Base-by-base conservation (phyloP, 352 stramenopile species). In the Phytopythium helicoides region DNA sequence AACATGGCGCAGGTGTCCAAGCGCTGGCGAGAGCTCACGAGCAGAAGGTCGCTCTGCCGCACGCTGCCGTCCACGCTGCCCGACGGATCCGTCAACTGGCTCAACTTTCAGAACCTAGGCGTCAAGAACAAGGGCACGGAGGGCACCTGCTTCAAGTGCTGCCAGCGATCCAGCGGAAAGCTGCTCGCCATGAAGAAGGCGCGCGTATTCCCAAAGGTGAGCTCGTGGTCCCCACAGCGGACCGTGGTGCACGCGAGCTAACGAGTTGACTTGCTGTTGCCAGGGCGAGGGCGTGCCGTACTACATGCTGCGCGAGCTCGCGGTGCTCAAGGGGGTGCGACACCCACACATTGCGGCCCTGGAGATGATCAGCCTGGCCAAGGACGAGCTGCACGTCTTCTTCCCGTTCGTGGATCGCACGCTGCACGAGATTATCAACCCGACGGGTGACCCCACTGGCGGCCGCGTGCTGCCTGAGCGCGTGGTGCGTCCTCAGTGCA, bases 51-150 rank as follows among this genome's bases (percentile, higher is more conserved):
- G 15, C 68, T 94, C 21, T 94, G 85, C 49, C 76, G 79, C n/a
- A 65, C 71, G 1, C 64, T 94, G 14, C 60, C 74, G 2, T 87
- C 79, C 52, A 81, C 82, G 41, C 68, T 80, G 7, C 65, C 76
- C 0, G 85, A 92, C 52, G 86, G 86, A 12, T 83, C 73, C 0
- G 84, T 96, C 35, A 93, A 94, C 46, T 92, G 80, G 79, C 70
- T 89, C 35, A 93, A 92, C 54, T 96, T 96, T 40, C 87, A 88
- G 45, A 94, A 93, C 54, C 54, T 96, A 28, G 86, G 86, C 18
- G 87, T 96, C 46, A 96, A 94, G 56, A 94, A 95, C 71, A 93
- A 94, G 52, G 87, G 87, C 26, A 96, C 87, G 2, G 86, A 96
- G 52, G 87, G 87, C 37, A 92, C 76, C 0, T 95, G 84, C 47